Evolutionary conservation across 2,329 filamentous ascomycete genomes (phyloP), one percentile per base, ranked within the genome.

Genomic region (Fusarium algeriense): DNA sequence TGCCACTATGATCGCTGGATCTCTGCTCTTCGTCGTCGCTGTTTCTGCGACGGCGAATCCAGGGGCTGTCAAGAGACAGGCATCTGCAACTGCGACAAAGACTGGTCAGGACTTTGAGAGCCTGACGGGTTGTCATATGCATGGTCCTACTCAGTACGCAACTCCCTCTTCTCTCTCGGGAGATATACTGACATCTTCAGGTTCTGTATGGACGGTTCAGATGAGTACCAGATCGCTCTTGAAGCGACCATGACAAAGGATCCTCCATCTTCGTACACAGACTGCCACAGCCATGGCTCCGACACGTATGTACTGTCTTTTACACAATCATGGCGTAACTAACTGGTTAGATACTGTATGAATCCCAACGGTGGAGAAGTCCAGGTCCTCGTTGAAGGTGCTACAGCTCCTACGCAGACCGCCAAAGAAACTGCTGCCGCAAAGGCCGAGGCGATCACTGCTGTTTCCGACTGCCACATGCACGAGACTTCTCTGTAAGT

Each of bases 391-490:
- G 70, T 19, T 13, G 61, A 67, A 40, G 64, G 67, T 23, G 70
- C 62, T 3, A 66, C 63, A 5, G 60, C 62, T 14, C 28, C 70
- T 15, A 38, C 54, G 0, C 17, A 63, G 9, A 67, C 69, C 2
- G 49, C 71, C 28, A 63, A 70, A 20, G 67, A 64, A 13, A 73
- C 73, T 6, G 60, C 57, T 6, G 41, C 63, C 13, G 52, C 69
- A 6, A 43, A 59, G 3, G 38, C 55, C 0, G 57, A 75, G 2
- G 50, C 68, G 13, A 72, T 83, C 17, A 83, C 81, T 0, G 81
- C 81, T 17, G 73, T 84, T 0, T 79, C 82, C 0, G 71, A 75
- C 49, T 84, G 83, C 54, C 83, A 85, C 60, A 68, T 83, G 19
- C 81, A 84, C 53, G 82, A 74, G 6, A 70, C 75, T 1, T 73